Base-by-base conservation (phyloP, 2,329 filamentous ascomycete species). In the Paramyrothecium sp. region DNA sequence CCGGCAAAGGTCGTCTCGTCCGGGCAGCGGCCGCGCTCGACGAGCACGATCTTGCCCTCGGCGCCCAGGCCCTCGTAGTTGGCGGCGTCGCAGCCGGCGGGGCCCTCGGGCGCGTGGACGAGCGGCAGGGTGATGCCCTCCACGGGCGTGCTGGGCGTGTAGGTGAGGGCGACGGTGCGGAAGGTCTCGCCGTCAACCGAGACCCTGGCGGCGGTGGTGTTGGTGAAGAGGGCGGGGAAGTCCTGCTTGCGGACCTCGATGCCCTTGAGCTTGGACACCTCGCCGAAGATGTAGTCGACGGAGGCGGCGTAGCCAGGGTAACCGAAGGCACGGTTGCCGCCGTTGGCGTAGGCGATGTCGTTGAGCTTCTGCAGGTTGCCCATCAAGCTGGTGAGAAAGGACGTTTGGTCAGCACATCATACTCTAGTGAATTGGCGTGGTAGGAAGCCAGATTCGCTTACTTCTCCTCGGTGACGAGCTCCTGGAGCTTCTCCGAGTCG, bases 231-330 rank as follows among this genome's bases (percentile, higher is more conserved):
- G 0, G 65, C 69, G 1, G 68, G 63, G 4, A 71, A 69, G 12
- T 70, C 68, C 50, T 71, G 64, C 41, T 69, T 71, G 67, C 68
- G 69, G 2, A 60, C 56, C 13, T 58, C 65, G 54, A 67, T 66
- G 7, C 66, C 66, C 17, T 65, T 57, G n/a, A 69, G 60, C 8
- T 63, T 66, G 2, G 63, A 68, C 12, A 69, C 54, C n/a, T 68
- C 64, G 21, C 57, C 56, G 52, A 64, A 69, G 38, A 71, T 67
- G 34, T 57, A 71, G 44, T 75, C 72, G 0, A 66, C 63, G 1
- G 72, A 74, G 33, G 71, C 79, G 10, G 53, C 61, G n/a, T 71
- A 71, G 19, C 69, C 69, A 1, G 69, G 68, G 17, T 67, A 60
- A 7, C 69, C 69, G 3, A 71, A 71, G 2, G 69, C 69, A 7